Conservation (phyloP, 805 yeast genomes). For the Diddensiella transvaalensis region DNA sequence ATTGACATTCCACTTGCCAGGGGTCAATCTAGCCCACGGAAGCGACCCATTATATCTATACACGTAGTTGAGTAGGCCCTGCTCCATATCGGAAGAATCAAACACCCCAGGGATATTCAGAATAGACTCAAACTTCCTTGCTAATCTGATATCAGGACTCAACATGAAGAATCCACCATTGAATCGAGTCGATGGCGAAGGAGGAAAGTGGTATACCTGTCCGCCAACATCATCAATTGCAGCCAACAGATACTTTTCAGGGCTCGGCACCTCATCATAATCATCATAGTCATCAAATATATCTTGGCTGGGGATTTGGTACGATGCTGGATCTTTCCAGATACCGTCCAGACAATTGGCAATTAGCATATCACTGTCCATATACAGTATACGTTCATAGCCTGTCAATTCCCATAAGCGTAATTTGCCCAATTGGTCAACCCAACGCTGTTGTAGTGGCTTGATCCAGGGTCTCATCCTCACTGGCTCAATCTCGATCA, state of each 20-base stretch:
- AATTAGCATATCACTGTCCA: slow-evolving; percentile 16
- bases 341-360: slow-evolving; percentile 9
- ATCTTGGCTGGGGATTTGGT: not conserved
- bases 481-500: slow-evolving; percentile 7
- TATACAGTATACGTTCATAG: slow-evolving; percentile 14
- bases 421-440: slow-evolving; percentile 14
- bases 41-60: slow-evolving; percentile 10
- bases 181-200: slow-evolving; percentile 10
- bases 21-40: slow-evolving; percentile 13
- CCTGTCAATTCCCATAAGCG: slow-evolving; percentile 10
- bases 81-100: slow-evolving; percentile 11
- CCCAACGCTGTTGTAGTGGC: slow-evolving; percentile 10
- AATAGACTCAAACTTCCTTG: slow-evolving; percentile 8
- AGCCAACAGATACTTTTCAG: slow-evolving; percentile 12
- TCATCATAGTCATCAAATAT: not conserved
- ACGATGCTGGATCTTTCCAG: slow-evolving; percentile 12
- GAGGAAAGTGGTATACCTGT: slow-evolving; percentile 6
- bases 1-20: slow-evolving; percentile 17
- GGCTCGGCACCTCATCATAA: slow-evolving; percentile 11
- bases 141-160: slow-evolving; percentile 5
- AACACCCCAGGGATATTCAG: slow-evolving; percentile 11
- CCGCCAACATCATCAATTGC: slow-evolving; percentile 15
- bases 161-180: slow-evolving; percentile 17
- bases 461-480: not conserved
- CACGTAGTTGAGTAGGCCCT: slow-evolving; percentile 15